Evolutionary conservation across 2,329 filamentous ascomycete genomes (phyloP), one percentile per base, ranked within the genome.

Genomic region (Botryotinia calthae): DNA sequence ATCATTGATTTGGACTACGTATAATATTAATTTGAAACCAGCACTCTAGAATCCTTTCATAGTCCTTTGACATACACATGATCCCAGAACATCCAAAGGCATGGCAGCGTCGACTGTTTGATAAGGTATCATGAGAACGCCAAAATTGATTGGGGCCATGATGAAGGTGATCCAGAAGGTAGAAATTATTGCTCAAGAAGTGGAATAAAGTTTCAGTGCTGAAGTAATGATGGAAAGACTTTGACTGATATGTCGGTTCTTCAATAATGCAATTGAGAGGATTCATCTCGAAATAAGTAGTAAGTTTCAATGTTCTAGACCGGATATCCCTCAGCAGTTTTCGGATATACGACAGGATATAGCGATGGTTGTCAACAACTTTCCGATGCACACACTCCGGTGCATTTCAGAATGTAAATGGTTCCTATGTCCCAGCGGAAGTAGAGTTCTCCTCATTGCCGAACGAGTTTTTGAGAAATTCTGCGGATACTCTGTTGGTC

Each of bases 61-160:
- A 1, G 6, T 25, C 5, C 12, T 16, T 51, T 73, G 12, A 68
- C 70, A 61, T 72, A 76, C 76, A 64, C 71, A 76, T 16, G 67
- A 64, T 46, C 73, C 75, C 61, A 79, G 73, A 56, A 80, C 75
- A 66, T 80, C 79, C 18, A 77, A 42, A 10, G 78, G 78, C 4
- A 78, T 76, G 28, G 75, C 73, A 3, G 75, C 76, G 51, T 80
- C 79, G 34, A 79, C 18, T 20, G 73, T 72, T 74, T 80, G 79
- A 70, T 75, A 79, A 2, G 74, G 76, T 40, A 79, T 73, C 73
- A 77, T 74, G 42, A 79, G 74, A 59, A 78, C 61, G 25, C 78
- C 78, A 67, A 80, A 77, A 46, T 78, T 72, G 54, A 80, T 70
- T 40, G 77, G 74, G 44, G 78, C 73, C 77, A 79, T 79, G 58